Base-by-base conservation (phyloP, 2,329 filamentous ascomycete genomes). In the Epichloe scottii region DNA sequence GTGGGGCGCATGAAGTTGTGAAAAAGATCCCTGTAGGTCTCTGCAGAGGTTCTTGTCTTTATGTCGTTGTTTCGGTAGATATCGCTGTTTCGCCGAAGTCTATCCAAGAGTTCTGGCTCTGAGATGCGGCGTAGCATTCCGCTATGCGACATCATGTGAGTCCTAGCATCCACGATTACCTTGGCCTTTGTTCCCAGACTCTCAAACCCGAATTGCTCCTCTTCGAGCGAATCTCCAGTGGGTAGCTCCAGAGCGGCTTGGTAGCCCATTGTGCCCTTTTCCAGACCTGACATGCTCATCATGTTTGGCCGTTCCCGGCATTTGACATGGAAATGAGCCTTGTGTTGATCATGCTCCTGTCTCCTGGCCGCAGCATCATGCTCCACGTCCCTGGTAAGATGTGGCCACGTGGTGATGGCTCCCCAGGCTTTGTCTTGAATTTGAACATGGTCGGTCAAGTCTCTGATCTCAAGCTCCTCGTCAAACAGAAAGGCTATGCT, bases 241-340 rank as follows among this genome's bases (percentile, higher is more conserved):
- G 76, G 72, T 37, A 86, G 64, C 61, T 87, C 82, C 37, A 87
- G 69, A 7, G 84, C 84, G 21, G 84, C 80, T 57, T 79, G 75
- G 62, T 81, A 86, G 49, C 84, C 84, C 61, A 86, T 72, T 17
- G 82, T 85, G 41, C 84, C 84, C 62, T 82, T 82, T 62, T 88
- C 84, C 34, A 84, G 66, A 3, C 84, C 84, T 56, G 84, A 80
- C 71, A 83, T 81, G 69, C 81, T 84, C 53, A 87, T 72, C 83
- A 87, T 87, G 62, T 77, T 84, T 40, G 84, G 84, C 21, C 79
- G 68, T 61, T 85, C 82, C 45, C 75, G 72, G 56, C 77, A 79
- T 51, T 75, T 72, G 40, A 78, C 71, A 59, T 78, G 76, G 62
- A 80, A 81, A 61, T 81, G 78, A 51, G 77, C 73, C 51, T 72